Base-by-base conservation (phyloP, 106 monocot species). In the Apostasia shenzhenica region DNA sequence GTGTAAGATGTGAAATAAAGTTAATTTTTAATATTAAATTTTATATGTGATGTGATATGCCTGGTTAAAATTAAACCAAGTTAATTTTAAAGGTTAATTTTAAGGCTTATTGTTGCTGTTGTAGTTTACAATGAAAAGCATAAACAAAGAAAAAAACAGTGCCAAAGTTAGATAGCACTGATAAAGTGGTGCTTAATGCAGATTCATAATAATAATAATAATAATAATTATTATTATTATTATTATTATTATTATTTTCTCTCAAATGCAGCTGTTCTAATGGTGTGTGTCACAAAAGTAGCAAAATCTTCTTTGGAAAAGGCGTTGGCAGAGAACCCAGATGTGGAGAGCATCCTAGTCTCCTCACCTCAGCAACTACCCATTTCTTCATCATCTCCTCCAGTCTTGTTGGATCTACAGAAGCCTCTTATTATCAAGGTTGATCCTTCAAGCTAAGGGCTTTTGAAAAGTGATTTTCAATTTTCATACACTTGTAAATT, bases 281-380 rank as follows among this genome's bases (percentile, higher is more conserved):
- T 95, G 75, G 71, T 91, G n/a, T 86, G 83, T n/a, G 84, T 95
- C 11, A 95, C 86, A 42, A 95, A 73, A 75, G 86, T 95, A 59
- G 95, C 95, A 54, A 95, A 92, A 72, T 39, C 83, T 48, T 84
- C 95, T 7, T 48, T 95, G 63, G 95, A 95, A 46, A 95, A 89
- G 68, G 91, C 86, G 42, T 72, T 95, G 86, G 91, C 91, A 12
- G 91, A 95, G 78, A 88, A 84, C 50, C 66, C 66, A 13, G 84
- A 77, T 3, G 72, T 70, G 2, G 95, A 88, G 47, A 77, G 50
- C 64, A 73, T 88, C 59, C 60, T 88, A 46, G 75, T 73, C 40
- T 61, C 57, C 3, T 52, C 81, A 11, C 73, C 91, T 14, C 83
- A 82, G 45, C 57, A 82, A 48, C 57, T 95, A 47, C 95, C 95